Percentiles rank a stretch among this genome's conserved stretches.
Evolutionary conservation across 1,284 basidiomycete genomes (phyloP).

Genomic region (Fomitiporia mediterranea): DNA sequence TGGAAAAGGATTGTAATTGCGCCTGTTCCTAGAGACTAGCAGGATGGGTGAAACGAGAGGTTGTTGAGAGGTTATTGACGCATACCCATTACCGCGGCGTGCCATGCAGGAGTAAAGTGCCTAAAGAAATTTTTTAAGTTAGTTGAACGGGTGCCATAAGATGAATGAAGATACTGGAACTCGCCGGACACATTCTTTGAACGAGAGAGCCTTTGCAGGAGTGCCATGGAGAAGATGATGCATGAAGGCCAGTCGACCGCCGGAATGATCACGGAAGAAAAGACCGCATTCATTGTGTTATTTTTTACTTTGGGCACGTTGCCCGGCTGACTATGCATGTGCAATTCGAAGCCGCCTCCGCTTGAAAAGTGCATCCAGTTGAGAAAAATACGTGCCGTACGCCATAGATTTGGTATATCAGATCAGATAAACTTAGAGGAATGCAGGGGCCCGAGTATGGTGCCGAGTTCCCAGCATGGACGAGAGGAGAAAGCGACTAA

Average conservation of each 20-base stretch:
- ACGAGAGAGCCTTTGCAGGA: neutral
- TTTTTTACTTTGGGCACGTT: no score
- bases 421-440: no score
- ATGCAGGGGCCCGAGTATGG: no score
- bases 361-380: no score
- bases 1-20: slow-evolving; percentile 49
- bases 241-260: no score
- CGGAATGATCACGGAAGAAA: no score
- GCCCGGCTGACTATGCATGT: neutral
- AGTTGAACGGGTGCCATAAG: neutral
- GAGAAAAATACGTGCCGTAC: no score
- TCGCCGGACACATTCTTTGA: neutral
- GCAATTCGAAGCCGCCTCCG: neutral
- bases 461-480: no score
- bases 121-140: neutral
- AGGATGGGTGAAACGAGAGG: neutral
- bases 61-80: neutral
- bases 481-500: no score
- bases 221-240: neutral
- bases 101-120: slow-evolving; percentile 17
- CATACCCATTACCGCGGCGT: slow-evolving; percentile 16
- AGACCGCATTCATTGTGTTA: no score
- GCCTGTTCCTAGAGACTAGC: slow-evolving; percentile 44
- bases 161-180: neutral
- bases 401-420: no score